A percentile compares a stretch with the other conserved stretches of the same genome.
These are phyloP conservation scores for Glonium stellatum DNA, from an alignment of 495 filamentous ascomycete species.

Conservation along the genomic window DNA sequence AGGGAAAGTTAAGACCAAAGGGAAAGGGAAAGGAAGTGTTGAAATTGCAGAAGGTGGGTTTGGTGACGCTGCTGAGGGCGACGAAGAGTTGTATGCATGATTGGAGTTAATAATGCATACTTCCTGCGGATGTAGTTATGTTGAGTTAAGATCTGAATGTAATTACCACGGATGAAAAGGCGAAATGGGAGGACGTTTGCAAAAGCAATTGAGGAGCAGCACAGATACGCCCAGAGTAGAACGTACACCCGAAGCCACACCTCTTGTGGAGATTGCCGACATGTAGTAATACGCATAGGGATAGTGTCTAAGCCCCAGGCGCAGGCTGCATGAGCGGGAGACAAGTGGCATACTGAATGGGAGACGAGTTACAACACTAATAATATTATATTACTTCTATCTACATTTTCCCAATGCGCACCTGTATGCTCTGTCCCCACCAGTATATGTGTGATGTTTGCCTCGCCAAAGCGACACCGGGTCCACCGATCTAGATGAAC, in stretches of 20 bases:
- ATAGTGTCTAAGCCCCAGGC: no score
- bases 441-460: neutral
- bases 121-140: neutral
- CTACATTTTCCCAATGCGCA: neutral
- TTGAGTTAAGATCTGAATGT: neutral
- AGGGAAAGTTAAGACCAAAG: conserved; percentile 47
- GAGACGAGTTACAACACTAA: no score
- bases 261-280: no score
- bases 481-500: neutral
- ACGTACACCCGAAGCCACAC: no score
- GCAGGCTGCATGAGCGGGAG: no score
- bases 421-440: neutral
- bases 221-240: no score
- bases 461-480: neutral
- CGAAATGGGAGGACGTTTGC: no score
- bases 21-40: conserved; percentile 44
- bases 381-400: no score
- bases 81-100: conserved; percentile 34
- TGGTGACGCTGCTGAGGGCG: conserved; percentile 27
- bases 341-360: no score
- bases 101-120: neutral
- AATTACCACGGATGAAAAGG: no score
- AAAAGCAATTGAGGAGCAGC: no score
- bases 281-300: no score
- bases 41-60: conserved; percentile 28